A percentile compares a stretch with the other conserved stretches of the same genome.
Evolutionary conservation across 192 early-diverging fungal genomes (phyloP).

Genomic region (Umbelopsis isabellina): DNA sequence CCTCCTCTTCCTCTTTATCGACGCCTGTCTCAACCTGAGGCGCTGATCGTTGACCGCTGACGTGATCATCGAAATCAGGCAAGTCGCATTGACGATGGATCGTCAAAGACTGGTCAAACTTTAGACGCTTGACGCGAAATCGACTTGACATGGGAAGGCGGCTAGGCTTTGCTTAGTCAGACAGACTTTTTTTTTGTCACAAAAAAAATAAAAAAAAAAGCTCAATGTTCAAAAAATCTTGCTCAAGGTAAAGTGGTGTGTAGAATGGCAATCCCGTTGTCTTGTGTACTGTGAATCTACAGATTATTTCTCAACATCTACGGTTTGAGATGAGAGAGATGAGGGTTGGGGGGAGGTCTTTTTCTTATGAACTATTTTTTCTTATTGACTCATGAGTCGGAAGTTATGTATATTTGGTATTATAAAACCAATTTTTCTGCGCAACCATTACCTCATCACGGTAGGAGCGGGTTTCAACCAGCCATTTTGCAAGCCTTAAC

Average conservation of each 20-base stretch:
- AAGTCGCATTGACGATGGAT: conserved; percentile 84
- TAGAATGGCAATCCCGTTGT: not conserved
- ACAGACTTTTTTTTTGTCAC: conserved; percentile 6
- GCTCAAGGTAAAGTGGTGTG: not conserved
- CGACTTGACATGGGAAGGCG: conserved; percentile 37
- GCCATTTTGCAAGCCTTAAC: no score
- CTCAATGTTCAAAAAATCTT: not conserved
- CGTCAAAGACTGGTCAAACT: conserved; percentile 79
- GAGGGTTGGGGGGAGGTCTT: not conserved
- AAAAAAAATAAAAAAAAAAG: conserved; percentile 15
- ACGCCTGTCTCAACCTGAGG: conserved; percentile 89
- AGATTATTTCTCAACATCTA: not conserved
- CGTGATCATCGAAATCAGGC: conserved; percentile 79
- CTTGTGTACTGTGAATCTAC: not conserved
- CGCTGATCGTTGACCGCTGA: conserved; percentile 61
- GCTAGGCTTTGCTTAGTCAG: conserved; percentile 18
- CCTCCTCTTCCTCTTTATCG: conserved; percentile 97
- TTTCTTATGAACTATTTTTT: conserved; percentile 6
- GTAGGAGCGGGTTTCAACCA: no score
- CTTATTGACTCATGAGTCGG: conserved; percentile 2
- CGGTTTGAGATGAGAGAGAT: conserved; percentile 2
- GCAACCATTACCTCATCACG: conserved; percentile 17
- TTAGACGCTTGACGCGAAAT: conserved; percentile 88
- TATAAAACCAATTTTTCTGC: conserved; percentile 17
- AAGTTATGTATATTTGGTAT: conserved; percentile 2